These are phyloP conservation scores for Cytospora piceicola DNA, from an alignment of 2,329 filamentous ascomycete genomes.

Conservation along the genomic window DNA sequence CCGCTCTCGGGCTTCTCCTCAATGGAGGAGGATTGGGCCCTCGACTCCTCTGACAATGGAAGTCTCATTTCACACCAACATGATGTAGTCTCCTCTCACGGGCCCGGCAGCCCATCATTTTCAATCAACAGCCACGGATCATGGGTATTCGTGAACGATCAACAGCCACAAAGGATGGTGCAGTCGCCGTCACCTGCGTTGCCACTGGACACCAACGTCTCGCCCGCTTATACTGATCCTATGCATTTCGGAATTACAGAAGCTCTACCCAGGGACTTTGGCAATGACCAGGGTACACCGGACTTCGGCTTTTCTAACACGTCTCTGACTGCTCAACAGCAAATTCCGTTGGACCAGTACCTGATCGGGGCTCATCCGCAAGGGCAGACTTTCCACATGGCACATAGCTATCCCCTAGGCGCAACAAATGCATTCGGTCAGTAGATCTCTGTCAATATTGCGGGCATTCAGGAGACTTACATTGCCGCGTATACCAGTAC, in stretches of 20 bases:
- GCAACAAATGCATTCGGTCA: background rate
- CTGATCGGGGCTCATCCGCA: constrained; percentile 17
- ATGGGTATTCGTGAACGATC: constrained; percentile 51
- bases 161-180: constrained; percentile 34
- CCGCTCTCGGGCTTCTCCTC: constrained; percentile 28
- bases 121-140: constrained; percentile 56
- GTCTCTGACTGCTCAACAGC: constrained; percentile 14
- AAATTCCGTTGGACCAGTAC: constrained; percentile 14
- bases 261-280: background rate
- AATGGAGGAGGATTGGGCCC: constrained; percentile 35
- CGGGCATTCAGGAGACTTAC: constrained; percentile 29
- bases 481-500: constrained; percentile 37
- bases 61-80: constrained; percentile 33
- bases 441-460: background rate
- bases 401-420: background rate
- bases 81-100: constrained; percentile 29
- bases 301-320: constrained; percentile 19
- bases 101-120: constrained; percentile 55
- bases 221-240: constrained; percentile 1
- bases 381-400: constrained; percentile 13
- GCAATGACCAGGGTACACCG: background rate
- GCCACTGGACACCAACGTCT: constrained; percentile 42
- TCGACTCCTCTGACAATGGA: constrained; percentile 32
- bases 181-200: constrained; percentile 39
- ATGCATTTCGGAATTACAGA: constrained; percentile 11